A percentile compares a stretch with the other conserved stretches of the same genome.
Evolutionary conservation across 495 filamentous ascomycete species (phyloP).

Genomic region (Letharia lupina): DNA sequence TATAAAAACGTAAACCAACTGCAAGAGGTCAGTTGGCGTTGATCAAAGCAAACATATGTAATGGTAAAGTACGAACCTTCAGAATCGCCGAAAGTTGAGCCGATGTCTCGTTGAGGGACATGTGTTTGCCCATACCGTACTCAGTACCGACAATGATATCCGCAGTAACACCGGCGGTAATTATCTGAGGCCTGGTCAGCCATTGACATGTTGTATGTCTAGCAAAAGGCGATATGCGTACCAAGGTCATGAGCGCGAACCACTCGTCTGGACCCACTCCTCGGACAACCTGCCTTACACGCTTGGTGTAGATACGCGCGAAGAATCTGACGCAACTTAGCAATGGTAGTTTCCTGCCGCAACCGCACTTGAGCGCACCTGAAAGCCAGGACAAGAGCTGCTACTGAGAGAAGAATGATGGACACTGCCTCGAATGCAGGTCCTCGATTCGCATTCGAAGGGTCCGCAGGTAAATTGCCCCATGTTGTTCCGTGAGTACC

Average conservation of each 20-base stretch:
- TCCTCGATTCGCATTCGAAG: slow-evolving; percentile 13
- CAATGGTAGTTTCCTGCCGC: not conserved
- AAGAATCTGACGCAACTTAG: slow-evolving; percentile 11
- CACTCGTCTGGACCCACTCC: slow-evolving; percentile 20
- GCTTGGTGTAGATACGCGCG: slow-evolving; percentile 19
- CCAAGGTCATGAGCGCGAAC: slow-evolving; percentile 15
- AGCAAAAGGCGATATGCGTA: not conserved
- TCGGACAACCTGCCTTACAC: slow-evolving; percentile 11
- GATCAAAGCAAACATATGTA: not conserved
- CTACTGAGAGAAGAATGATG: slow-evolving; percentile 16
- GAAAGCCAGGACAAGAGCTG: slow-evolving; percentile 19
- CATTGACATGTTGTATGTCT: not conserved
- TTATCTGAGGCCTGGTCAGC: not conserved
- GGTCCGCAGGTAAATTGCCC: slow-evolving; percentile 1
- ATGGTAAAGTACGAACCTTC: slow-evolving; percentile 5
- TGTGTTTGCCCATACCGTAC: slow-evolving; percentile 21
- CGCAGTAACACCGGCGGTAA: slow-evolving; percentile 8
- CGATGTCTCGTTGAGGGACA: slow-evolving; percentile 6
- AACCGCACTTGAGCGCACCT: slow-evolving; percentile 2
- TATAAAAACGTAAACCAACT: slow-evolving; percentile 19
- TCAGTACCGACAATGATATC: slow-evolving; percentile 17
- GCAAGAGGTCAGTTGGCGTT: not conserved
- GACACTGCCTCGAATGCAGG: slow-evolving; percentile 21
- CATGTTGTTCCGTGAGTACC: slow-evolving; percentile 19
- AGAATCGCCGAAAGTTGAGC: slow-evolving; percentile 6